These are phyloP conservation scores for Brassica carinata DNA, from an alignment of 345 rosid species.

Conservation along the genomic window DNA sequence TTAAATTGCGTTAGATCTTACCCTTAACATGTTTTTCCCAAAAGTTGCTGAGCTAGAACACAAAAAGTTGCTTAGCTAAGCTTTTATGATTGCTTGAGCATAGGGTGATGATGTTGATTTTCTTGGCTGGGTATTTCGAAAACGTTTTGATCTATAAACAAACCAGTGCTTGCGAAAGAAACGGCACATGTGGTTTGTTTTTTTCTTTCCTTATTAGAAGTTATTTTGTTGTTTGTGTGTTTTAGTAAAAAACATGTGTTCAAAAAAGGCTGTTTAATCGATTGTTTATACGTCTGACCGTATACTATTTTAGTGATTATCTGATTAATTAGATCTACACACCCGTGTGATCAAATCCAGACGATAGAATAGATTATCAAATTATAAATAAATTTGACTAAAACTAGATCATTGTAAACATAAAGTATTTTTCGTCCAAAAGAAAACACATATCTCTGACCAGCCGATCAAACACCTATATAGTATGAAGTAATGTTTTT, in stretches of 20 bases:
- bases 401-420: background rate
- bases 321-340: conserved; percentile 18
- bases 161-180: conserved; percentile 19
- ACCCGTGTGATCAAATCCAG: conserved; percentile 10
- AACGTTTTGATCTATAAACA: conserved; percentile 16
- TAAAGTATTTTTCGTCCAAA: background rate
- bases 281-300: conserved; percentile 1
- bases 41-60: background rate
- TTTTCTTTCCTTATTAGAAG: background rate
- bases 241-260: conserved; percentile 1
- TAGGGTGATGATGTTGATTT: conserved; percentile 10
- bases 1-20: background rate
- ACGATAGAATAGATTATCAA: background rate
- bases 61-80: background rate
- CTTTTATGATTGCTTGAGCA: conserved; percentile 16
- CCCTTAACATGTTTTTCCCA: background rate
- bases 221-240: background rate
- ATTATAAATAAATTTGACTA: background rate
- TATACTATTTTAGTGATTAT: background rate
- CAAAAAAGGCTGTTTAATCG: background rate
- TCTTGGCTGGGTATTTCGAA: conserved; percentile 22
- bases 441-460: background rate
- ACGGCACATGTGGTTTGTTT: conserved; percentile 20
- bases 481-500: background rate
- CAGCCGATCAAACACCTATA: background rate